phyloP scores from a whole-genome alignment of 2,329 filamentous ascomycete species.

The Ustulina deusta region DNA sequence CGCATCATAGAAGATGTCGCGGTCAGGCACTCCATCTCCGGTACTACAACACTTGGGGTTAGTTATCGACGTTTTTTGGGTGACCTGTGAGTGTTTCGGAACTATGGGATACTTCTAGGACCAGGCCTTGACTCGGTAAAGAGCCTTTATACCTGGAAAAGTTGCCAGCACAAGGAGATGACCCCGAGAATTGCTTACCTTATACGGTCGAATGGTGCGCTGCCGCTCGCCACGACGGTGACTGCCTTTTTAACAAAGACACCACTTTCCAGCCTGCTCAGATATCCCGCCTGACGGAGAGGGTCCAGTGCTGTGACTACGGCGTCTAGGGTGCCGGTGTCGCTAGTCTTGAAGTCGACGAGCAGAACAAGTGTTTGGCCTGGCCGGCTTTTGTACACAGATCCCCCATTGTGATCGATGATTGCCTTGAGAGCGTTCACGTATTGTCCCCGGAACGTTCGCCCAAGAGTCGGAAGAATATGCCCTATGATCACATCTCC shows the following conservation, averaged over 20 bases:
- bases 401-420: slow-evolving; percentile 48
- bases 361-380: slow-evolving; percentile 45
- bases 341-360: slow-evolving; percentile 49
- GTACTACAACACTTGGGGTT: slow-evolving; percentile 10
- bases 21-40: slow-evolving; percentile 44
- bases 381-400: slow-evolving; percentile 42
- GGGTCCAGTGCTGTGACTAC: slow-evolving; percentile 47
- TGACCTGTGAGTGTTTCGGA: background rate
- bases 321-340: slow-evolving; percentile 44
- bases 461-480: slow-evolving; percentile 40
- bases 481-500: slow-evolving; percentile 48
- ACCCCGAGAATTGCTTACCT: background rate
- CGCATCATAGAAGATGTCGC: slow-evolving; percentile 49
- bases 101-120: background rate
- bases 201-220: slow-evolving; percentile 47
- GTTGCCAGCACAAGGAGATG: background rate
- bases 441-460: slow-evolving; percentile 47
- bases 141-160: too few species aligned
- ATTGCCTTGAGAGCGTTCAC: slow-evolving; percentile 46
- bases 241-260: slow-evolving; percentile 44
- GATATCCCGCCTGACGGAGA: slow-evolving; percentile 48
- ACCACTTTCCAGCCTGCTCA: slow-evolving; percentile 43
- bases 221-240: slow-evolving; percentile 48
- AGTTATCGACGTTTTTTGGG: background rate
- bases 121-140: background rate